Evolutionary conservation across 2,329 filamentous ascomycete genomes (phyloP), one percentile per base, ranked within the genome.

Genomic region (Magnaporthiopsis rhizophila): DNA sequence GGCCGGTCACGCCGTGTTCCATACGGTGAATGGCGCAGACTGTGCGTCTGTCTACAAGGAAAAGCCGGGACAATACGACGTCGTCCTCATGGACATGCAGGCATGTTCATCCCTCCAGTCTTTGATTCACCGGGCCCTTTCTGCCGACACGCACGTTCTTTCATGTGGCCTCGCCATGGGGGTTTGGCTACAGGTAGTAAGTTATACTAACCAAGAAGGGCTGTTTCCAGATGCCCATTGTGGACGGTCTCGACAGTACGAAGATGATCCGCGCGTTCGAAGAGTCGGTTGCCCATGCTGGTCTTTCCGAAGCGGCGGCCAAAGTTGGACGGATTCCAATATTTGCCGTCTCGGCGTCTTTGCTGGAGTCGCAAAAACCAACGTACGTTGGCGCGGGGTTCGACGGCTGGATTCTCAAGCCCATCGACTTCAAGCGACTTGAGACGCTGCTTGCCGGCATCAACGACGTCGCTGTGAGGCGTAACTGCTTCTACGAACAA

Each of bases 71-170:
- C 76, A 77, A 28, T 95, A 90, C 71, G 91, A 96, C 73, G 87
- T 92, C 6, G 81, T 97, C 61, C 80, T 97, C 67, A 96, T 96
- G 92, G 92, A 96, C 72, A 92, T 97, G 84, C 91, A 96, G 82
- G 91, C 92, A 73, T 75, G 85, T 76, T 32, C 24, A 8, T 3
- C 26, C 30, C 24, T 24, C 24, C 11, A 4, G 13, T 7, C 12
- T 8, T 28, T 8, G 18, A 12, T 13, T 3, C 7, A n/a, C 11
- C 9, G 58, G 58, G 26, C 18, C 1, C 24, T n/a, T 11, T 9
- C 56, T n/a, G 28, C 28, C 26, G 3, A 18, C 38, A 18, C 28
- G 1, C 38, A 45, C 38, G 38, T 18, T 45, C 15, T 15, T 7
- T 13, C 2, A 18, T 45, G 38, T 15, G 45, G 28, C 15, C 26